phyloP scores from a whole-genome alignment of 2,329 filamentous ascomycete species.

The Sordariomycetes sp. region DNA sequence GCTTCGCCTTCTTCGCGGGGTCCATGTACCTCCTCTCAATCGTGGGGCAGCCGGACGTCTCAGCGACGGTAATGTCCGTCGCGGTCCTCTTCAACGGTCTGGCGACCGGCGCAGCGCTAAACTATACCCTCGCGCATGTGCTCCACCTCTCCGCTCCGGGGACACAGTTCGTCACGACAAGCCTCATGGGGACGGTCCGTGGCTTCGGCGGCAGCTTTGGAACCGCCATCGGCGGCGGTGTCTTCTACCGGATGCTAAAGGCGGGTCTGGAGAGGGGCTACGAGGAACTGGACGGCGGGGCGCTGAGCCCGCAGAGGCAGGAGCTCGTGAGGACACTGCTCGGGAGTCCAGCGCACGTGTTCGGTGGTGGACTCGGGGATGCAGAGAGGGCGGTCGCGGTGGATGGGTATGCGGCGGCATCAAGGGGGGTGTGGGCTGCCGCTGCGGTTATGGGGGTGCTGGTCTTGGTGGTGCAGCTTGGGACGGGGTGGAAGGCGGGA shows the following conservation, averaged over 20 bases:
- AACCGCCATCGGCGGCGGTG: slow-evolving; percentile 63
- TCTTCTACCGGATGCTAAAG: slow-evolving; percentile 52
- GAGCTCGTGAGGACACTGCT: slow-evolving; percentile 31
- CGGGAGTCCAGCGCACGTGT: slow-evolving; percentile 37
- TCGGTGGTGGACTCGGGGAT: slow-evolving; percentile 22
- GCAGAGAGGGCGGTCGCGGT: slow-evolving; percentile 32
- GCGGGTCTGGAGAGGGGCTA: slow-evolving; percentile 44
- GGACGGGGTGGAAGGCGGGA: slow-evolving; percentile 35
- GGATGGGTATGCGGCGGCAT: slow-evolving; percentile 29
- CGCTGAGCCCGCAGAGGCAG: slow-evolving; percentile 17
- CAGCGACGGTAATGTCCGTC: slow-evolving; percentile 39
- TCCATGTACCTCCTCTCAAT: slow-evolving; percentile 43
- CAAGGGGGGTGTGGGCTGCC: slow-evolving; percentile 30
- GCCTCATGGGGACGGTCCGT: slow-evolving; percentile 65
- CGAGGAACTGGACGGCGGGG: slow-evolving; percentile 23
- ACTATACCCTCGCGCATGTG: slow-evolving; percentile 71
- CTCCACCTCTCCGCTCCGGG: slow-evolving; percentile 55
- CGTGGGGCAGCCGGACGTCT: slow-evolving; percentile 36
- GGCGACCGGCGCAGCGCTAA: slow-evolving; percentile 57
- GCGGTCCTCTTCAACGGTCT: slow-evolving; percentile 59
- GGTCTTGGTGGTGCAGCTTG: slow-evolving; percentile 32
- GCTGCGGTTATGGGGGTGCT: slow-evolving; percentile 28
- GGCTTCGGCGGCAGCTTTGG: slow-evolving; percentile 75
- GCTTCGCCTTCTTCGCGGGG: slow-evolving; percentile 47
- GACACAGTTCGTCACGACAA: slow-evolving; percentile 63